Conservation (phyloP, 768 basidiomycete genomes). For the Termitomyces sp. region DNA sequence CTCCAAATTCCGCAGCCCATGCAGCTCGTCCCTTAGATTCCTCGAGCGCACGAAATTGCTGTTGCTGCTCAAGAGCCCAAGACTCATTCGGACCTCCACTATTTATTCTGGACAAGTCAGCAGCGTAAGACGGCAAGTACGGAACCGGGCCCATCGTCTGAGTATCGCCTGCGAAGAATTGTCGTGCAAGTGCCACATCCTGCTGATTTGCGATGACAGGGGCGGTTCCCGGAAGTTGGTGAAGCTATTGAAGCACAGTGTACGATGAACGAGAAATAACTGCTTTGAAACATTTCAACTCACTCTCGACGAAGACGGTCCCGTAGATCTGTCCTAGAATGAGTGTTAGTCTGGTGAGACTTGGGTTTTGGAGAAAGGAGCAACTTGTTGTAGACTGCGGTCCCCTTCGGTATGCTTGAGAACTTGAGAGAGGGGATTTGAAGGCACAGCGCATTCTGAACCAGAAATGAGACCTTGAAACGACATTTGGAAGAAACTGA, state of each 20-base stretch:
- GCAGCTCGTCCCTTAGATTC: conserved; percentile 27
- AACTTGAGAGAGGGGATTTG: conserved; percentile 87
- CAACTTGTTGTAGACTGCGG: conserved; percentile 81
- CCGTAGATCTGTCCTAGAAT: conserved; percentile 67
- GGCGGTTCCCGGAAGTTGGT: conserved; percentile 66
- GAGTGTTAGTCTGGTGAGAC: not conserved
- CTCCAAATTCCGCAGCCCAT: conserved; percentile 60
- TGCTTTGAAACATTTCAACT: conserved; percentile 15
- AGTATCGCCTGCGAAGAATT: conserved; percentile 63
- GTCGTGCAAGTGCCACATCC: conserved; percentile 71
- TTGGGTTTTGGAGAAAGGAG: conserved; percentile 14
- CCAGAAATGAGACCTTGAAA: conserved; percentile 81
- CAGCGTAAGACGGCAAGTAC: conserved; percentile 18
- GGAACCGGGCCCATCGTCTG: conserved; percentile 25
- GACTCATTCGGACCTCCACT: conserved; percentile 40
- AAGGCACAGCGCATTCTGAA: conserved; percentile 79
- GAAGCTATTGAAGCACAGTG: conserved; percentile 46
- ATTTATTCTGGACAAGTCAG: conserved; percentile 20
- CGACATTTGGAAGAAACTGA: conserved; percentile 45
- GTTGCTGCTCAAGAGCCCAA: conserved; percentile 54
- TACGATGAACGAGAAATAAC: not conserved
- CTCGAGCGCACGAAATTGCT: conserved; percentile 34
- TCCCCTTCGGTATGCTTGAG: conserved; percentile 89
- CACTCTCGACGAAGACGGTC: conserved; percentile 70
- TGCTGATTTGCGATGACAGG: conserved; percentile 50